Base-by-base conservation (phyloP, 169 alveolate genomes). In the Cryptosporidium felis region DNA sequence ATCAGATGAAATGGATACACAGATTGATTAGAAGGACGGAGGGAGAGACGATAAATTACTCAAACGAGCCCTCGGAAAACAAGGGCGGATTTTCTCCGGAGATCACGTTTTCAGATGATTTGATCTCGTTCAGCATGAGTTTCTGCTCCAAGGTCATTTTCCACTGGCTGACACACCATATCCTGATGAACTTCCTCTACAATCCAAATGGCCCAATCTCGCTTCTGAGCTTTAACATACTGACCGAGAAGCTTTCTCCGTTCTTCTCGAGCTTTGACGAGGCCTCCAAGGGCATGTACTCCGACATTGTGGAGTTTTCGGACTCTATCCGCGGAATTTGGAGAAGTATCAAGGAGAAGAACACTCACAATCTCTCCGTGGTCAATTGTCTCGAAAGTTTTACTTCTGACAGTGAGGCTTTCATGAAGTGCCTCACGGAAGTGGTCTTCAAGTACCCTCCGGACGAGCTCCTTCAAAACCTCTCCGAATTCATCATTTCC, bases 131-230 rank as follows among this genome's bases (percentile, higher is more conserved):
- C n/a, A 44, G 81, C 45, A 65, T 5, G n/a, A n/a, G n/a, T 28
- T 49, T 65, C 30, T 18, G 61, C 59, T 65, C 81, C 12, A 49
- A 45, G 45, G 5, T 65, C 14, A 47, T 65, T 28, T 65, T 74
- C n/a, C 67, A 74, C n/a, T 74, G 85, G 85, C 46, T 74, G 38
- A 51, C 61, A 1, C 85, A 51, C n/a, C 60, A 74, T 21, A 53
- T 53, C 28, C 45, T 74, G 23, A 74, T 23, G 28, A 74, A 74
- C 46, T 74, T 74, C 56, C 41, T 74, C 26, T 74, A 74, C 41
- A 74, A 58, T 30, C 66, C 63, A 6, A 74, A 74, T 14, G 85
- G 85, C 3, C 82, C 82, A 5, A 34, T 74, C 12, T 74, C 85
- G 18, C 60, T 51, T 9, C 21, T 56, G 56, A 74, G 67, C 23